Evolutionary conservation across 257 asterid genomes (phyloP).

Genomic region (Solanum okadae): DNA sequence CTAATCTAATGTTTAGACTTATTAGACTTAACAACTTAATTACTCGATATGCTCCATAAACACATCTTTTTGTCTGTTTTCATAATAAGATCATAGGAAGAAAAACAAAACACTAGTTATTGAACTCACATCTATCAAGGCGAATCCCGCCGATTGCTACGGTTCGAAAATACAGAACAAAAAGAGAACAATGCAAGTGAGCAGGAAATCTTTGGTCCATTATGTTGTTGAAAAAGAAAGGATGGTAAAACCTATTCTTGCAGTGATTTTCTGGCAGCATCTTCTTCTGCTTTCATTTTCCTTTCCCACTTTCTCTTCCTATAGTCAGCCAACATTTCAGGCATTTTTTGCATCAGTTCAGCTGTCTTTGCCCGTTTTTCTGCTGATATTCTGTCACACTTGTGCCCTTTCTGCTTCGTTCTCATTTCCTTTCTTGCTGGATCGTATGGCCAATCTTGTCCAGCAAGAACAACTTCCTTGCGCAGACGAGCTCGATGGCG

Average conservation of each 20-base stretch:
- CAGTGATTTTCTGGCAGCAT: constrained; percentile 61
- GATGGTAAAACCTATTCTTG: constrained; percentile 31
- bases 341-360: constrained; percentile 54
- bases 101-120: background rate
- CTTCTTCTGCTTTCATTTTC: constrained; percentile 91
- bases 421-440: constrained; percentile 86
- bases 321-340: constrained; percentile 64
- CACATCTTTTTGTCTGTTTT: no score
- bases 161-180: no score
- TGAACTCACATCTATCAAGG: background rate
- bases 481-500: constrained; percentile 71
- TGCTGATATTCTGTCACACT: constrained; percentile 78
- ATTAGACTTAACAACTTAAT: background rate
- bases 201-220: background rate
- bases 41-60: background rate
- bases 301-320: constrained; percentile 80
- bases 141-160: background rate
- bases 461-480: constrained; percentile 81
- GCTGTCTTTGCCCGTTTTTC: constrained; percentile 75
- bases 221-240: background rate
- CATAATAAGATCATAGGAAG: background rate
- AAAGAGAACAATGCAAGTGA: no score
- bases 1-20: background rate
- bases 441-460: constrained; percentile 77
- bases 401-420: constrained; percentile 74